Evolutionary conservation across 495 filamentous ascomycete genomes (phyloP).

Genomic region (Neurospora sp.): DNA sequence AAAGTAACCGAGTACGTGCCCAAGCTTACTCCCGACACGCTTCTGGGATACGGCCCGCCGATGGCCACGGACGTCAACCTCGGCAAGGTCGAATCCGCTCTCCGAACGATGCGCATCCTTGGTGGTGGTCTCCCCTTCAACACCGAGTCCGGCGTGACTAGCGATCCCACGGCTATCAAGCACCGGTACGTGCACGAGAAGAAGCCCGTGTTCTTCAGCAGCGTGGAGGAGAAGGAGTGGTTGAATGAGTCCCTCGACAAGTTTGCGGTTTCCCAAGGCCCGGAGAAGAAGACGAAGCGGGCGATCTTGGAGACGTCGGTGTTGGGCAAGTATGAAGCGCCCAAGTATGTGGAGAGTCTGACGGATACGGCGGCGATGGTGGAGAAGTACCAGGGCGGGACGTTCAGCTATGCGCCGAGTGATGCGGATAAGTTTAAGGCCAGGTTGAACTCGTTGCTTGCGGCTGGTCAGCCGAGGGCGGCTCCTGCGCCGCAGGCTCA

Average conservation of each 20-base stretch:
- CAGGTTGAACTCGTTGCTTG: slow-evolving; percentile 18
- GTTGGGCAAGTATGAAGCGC: slow-evolving; percentile 29
- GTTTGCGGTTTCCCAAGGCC: slow-evolving; percentile 4
- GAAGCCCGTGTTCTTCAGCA: slow-evolving; percentile 24
- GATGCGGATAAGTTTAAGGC: slow-evolving; percentile 14
- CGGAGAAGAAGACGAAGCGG: slow-evolving; percentile 20
- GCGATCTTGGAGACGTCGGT: slow-evolving; percentile 30
- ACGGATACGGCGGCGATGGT: slow-evolving; percentile 24
- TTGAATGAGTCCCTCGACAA: slow-evolving; percentile 4
- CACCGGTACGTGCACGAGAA: slow-evolving; percentile 9
- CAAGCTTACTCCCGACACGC: slow-evolving; percentile 7
- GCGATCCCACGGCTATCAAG: slow-evolving; percentile 5
- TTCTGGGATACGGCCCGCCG: slow-evolving; percentile 24
- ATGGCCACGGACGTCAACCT: slow-evolving; percentile 16
- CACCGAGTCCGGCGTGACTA: slow-evolving; percentile 13
- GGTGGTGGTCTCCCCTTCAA: slow-evolving; percentile 22
- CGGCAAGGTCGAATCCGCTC: slow-evolving; percentile 16
- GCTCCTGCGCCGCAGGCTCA: slow-evolving; percentile 6
- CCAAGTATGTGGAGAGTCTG: slow-evolving; percentile 16
- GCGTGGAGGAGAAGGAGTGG: slow-evolving; percentile 29
- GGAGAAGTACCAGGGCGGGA: slow-evolving; percentile 22
- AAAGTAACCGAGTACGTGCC: slow-evolving; percentile 17
- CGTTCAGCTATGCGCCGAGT: slow-evolving; percentile 11
- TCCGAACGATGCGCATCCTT: slow-evolving; percentile 23
- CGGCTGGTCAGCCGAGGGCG: slow-evolving; percentile 4